Evolutionary conservation across 1,284 basidiomycete genomes (phyloP), one percentile per base, ranked within the genome.

Genomic region (Boletellus deceptivus): DNA sequence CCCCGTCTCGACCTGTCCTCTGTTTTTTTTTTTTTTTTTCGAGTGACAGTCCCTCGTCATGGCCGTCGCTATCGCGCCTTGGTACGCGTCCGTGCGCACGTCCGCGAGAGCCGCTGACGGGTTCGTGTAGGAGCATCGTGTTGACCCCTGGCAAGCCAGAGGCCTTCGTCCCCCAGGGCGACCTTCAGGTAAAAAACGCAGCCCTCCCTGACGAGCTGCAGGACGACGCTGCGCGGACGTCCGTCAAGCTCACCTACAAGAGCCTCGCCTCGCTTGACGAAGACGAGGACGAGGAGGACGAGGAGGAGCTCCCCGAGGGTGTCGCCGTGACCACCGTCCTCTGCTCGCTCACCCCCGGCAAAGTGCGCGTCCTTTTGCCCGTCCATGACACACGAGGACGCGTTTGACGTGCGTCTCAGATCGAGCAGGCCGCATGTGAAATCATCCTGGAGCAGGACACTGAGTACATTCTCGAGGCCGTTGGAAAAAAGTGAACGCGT

Each of bases 161-260:
- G 62, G 73, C 77, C 52, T 63, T 93, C 60, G 70, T 78, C 51
- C 83, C 91, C 48, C 77, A 80, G 55, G 77, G 78, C 39, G 90
- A 93, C 71, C 74, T 96, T 63, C 78, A 79, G 63, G 83, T 97
- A 70, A 93, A 91, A 67, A 93, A 93, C 70, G 83, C 88, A 49
- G 82, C 91, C 8, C 82, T 95, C 46, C 87, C 86, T 48, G 87
- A 91, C 58, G 77, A 82, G 59, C 76, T 95, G 54, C 73, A 69
- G 35, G 84, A 90, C 65, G 65, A 75, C 49, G 73, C 75, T 43
- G 83, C 82, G 34, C 79, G 93, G 57, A 87, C 91, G 11, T 83
- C 87, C 50, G 75, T 97, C 63, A 93, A 91, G 72, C 77, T 98
- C 58, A 78, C 79, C 45, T 91, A 91, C 73, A 71, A 67, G 48